Evolutionary conservation across 345 rosid species (phyloP), one percentile per base, ranked within the genome.

Genomic region (Gossypium rotundifolium): DNA sequence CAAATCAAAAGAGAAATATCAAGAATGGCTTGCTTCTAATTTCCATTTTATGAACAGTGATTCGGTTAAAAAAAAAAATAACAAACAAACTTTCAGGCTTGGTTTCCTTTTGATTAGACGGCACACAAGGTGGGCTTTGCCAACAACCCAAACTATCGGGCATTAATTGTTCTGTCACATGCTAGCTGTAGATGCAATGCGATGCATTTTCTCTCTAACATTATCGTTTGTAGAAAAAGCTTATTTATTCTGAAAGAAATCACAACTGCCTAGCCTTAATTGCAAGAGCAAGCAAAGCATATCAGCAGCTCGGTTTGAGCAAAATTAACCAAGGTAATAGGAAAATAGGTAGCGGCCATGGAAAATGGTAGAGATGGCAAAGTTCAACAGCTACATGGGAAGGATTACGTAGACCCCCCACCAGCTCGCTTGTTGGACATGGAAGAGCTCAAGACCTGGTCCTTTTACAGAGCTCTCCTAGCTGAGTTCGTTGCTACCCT

Each of bases 381-480:
- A 46, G 51, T 46, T 46, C 13, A 11, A 11, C 18, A 45, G 29
- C 71, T n/a, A 68, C 11, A 13, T 9, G 55, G 58, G 6, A 73
- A 61, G 76, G 76, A 73, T 27, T 73, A 73, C 18, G 76, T 73
- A 27, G 76, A 73, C 68, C 76, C 76, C 0, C 76, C 76, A 11
- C 76, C 76, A 11, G 68, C 68, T 60, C 68, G n/a, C 14, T 46
- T 73, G 42, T 25, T 60, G 44, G 65, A 60, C 69, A 17, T 59
- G 55, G 69, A 25, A 1, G 76, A 73, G 57, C 25, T 73, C 0
- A 46, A 48, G 68, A 16, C 58, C 25, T 73, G 76, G 76, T 73
- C 76, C 11, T 73, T 73, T 49, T 72, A 72, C 65, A 72, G 75
- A 44, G 75, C 65, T 44, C 40, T 72, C 5, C 2, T 72, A 3